Conservation (phyloP, 176 grass and related monocot genomes). For the Oryza brachyantha region DNA sequence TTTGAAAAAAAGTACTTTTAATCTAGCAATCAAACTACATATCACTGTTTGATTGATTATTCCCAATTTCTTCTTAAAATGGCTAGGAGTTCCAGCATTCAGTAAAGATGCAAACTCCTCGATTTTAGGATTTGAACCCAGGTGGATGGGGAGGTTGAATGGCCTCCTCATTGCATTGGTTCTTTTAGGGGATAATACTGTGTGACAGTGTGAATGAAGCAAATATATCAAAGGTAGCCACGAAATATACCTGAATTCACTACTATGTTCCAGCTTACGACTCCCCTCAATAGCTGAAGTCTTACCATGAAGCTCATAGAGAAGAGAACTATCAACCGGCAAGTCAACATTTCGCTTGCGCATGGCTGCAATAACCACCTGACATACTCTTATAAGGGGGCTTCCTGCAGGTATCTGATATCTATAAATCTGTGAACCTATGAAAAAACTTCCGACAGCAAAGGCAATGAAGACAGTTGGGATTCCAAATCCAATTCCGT, state of each 20-base stretch:
- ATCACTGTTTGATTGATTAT: not conserved
- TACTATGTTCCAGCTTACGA: constrained; percentile 67
- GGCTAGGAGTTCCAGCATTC: not conserved
- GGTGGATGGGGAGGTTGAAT: not conserved
- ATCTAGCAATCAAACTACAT: not conserved
- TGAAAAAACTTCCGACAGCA: constrained; percentile 65
- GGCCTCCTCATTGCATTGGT: not conserved
- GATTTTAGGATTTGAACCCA: not conserved
- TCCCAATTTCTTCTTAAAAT: not conserved
- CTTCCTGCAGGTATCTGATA: constrained; percentile 79
- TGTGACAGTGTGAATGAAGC: not conserved
- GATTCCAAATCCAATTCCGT: constrained; percentile 70
- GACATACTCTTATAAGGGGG: constrained; percentile 75
- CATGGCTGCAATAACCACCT: constrained; percentile 73
- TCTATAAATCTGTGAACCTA: constrained; percentile 74
- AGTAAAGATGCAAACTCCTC: not conserved
- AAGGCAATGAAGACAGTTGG: constrained; percentile 72
- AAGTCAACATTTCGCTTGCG: constrained; percentile 50
- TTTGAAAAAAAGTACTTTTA: not conserved
- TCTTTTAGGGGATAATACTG: not conserved
- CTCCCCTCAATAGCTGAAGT: constrained; percentile 55
- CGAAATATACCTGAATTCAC: constrained; percentile 59
- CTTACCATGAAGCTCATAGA: constrained; percentile 67
- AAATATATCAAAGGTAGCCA: constrained; percentile 19
- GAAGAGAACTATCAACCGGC: constrained; percentile 66